Percentiles rank a stretch among this genome's conserved stretches.
Conservation (phyloP, 2,329 filamentous ascomycete species). For the Colletotrichum cuscutae region DNA sequence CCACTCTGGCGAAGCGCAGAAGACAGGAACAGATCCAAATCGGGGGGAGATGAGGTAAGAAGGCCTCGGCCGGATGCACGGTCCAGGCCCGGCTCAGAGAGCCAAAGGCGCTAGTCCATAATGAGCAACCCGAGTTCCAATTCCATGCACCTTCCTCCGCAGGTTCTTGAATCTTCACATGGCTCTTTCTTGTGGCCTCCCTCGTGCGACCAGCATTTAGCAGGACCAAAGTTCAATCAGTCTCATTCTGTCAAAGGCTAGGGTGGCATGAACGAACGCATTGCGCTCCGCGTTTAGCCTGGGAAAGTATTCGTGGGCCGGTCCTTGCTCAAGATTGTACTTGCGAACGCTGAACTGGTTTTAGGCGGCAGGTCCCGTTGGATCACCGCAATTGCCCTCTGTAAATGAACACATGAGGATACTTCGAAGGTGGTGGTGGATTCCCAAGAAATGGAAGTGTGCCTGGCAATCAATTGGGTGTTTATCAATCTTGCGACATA, state of each 20-base stretch:
- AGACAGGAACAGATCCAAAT: not conserved
- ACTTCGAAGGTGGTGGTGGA: not conserved
- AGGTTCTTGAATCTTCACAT: conserved; percentile 9
- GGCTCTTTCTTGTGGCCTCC: not conserved
- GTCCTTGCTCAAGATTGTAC: not conserved
- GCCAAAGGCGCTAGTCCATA: not conserved
- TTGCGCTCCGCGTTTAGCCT: not conserved
- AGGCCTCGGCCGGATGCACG: conserved; percentile 18
- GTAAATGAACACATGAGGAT: not conserved
- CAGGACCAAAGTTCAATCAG: not conserved
- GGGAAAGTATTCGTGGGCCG: not conserved
- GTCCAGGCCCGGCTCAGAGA: not conserved
- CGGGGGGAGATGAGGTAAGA: conserved; percentile 22
- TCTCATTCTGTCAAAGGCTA: not conserved
- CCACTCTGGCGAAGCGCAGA: conserved; percentile 1
- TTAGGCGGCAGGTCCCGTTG: not conserved
- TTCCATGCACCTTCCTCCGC: not conserved
- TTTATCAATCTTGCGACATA: not conserved
- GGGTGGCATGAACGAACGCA: not conserved
- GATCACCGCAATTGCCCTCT: not conserved
- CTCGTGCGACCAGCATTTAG: not conserved
- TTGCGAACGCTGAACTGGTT: not conserved
- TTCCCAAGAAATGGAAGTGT: not conserved
- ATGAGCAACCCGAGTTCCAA: not conserved
- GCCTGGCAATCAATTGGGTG: not conserved